phyloP scores from a whole-genome alignment of 2,329 filamentous ascomycete genomes.

The Colletotrichum scovillei region DNA sequence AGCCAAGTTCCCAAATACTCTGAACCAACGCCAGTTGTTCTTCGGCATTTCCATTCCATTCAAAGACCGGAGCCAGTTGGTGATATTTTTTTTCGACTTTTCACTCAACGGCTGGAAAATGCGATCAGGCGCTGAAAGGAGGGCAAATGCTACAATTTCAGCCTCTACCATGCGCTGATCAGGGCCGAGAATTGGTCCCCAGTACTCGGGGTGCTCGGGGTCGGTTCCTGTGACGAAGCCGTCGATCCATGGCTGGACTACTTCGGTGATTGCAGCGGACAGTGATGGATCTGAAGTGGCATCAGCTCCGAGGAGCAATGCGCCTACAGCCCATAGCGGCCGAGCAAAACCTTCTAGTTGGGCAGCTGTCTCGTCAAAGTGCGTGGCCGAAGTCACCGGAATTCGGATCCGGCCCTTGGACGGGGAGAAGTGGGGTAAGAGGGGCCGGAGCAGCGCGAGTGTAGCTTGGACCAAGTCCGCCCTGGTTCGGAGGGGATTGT shows the following conservation, averaged over 20 bases:
- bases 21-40: conserved; percentile 66
- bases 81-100: conserved; percentile 48
- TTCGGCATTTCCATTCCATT: conserved; percentile 57
- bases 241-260: conserved; percentile 44
- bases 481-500: conserved; percentile 51
- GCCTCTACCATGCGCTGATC: conserved; percentile 67
- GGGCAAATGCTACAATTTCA: conserved; percentile 60
- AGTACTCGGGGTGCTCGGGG: conserved; percentile 52
- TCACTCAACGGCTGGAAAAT: conserved; percentile 46
- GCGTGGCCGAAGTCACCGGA: conserved; percentile 49
- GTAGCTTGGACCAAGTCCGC: conserved; percentile 49
- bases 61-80: conserved; percentile 53
- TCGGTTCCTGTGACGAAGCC: conserved; percentile 48
- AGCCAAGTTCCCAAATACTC: conserved; percentile 61
- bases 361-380: conserved; percentile 57
- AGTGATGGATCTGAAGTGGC: conserved; percentile 16
- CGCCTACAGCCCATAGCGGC: conserved; percentile 49
- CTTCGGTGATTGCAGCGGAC: conserved; percentile 8
- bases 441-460: conserved; percentile 47
- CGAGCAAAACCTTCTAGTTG: conserved; percentile 58
- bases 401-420: conserved; percentile 49
- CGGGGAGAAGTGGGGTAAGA: conserved; percentile 47
- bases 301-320: conserved; percentile 54
- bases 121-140: conserved; percentile 54
- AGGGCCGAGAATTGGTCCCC: conserved; percentile 56